These are phyloP conservation scores for Sporothrix phasma DNA, from an alignment of 2,329 filamentous ascomycete genomes.

Conservation along the genomic window DNA sequence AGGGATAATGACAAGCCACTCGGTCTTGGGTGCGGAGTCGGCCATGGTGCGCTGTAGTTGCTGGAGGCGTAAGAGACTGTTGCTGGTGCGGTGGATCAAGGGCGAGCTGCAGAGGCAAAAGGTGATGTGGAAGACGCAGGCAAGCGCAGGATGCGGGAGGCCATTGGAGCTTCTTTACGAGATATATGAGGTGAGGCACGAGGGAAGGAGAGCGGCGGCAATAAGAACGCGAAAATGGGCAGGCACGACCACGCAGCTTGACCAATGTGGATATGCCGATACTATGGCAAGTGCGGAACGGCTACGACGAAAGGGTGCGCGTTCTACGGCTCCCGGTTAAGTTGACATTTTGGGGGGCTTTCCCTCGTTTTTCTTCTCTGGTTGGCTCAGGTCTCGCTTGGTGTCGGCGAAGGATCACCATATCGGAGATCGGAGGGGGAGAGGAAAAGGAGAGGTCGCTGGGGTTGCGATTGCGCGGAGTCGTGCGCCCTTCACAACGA, in stretches of 20 bases:
- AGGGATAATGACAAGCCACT: constrained; percentile 61
- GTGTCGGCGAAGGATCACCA: constrained; percentile 1
- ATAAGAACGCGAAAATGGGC: not conserved
- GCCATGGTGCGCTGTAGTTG: constrained; percentile 23
- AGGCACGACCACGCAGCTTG: not conserved
- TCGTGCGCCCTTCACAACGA: not conserved
- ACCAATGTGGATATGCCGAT: not conserved
- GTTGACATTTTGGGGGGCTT: not conserved
- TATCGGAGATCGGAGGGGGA: constrained; percentile 3
- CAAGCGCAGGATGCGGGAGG: constrained; percentile 1
- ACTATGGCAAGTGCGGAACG: not conserved
- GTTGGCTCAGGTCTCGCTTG: not conserved
- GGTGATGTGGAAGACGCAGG: not conserved
- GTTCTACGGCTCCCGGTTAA: not conserved
- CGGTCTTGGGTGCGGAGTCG: constrained; percentile 31
- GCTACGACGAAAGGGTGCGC: not conserved
- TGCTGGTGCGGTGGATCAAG: not conserved
- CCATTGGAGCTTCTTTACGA: not conserved
- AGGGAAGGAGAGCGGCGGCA: not conserved
- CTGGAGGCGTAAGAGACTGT: not conserved
- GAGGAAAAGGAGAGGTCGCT: not conserved
- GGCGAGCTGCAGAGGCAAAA: not conserved
- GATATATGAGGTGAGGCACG: not conserved
- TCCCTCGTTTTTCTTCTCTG: not conserved
- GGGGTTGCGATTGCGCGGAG: not conserved